Conservation (phyloP, 306 rosid species). For the Senna tora region DNA sequence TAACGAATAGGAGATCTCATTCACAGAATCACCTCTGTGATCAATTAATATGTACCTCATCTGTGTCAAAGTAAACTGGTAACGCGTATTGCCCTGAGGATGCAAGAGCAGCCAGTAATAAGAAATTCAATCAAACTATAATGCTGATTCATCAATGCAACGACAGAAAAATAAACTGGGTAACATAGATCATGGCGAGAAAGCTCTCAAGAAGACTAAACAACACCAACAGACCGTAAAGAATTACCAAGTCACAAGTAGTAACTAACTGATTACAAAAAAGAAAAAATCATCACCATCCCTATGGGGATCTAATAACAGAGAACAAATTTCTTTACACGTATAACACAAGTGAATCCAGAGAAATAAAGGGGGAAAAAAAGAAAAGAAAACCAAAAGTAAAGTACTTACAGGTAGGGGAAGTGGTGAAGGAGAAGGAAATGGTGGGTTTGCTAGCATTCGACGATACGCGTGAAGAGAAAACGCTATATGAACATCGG, state of each 20-base stretch:
- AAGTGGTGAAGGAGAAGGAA: constrained; percentile 23
- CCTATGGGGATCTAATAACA: constrained; percentile 30
- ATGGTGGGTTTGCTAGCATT: constrained; percentile 36
- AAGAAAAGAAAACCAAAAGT: not conserved
- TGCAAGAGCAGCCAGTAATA: constrained; percentile 21
- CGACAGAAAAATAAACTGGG: constrained; percentile 31
- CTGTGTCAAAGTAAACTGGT: constrained; percentile 28
- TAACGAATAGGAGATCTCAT: constrained; percentile 19
- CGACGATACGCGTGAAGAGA: constrained; percentile 9
- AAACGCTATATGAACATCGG: constrained; percentile 29
- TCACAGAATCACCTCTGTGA: constrained; percentile 42
- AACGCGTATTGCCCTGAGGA: constrained; percentile 39
- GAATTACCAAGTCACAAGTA: constrained; percentile 22
- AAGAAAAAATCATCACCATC: not conserved
- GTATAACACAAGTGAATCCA: constrained; percentile 28
- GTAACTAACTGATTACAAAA: constrained; percentile 8
- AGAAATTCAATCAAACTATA: constrained; percentile 32
- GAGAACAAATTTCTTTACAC: constrained; percentile 25
- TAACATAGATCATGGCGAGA: constrained; percentile 40
- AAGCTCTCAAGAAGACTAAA: not conserved
- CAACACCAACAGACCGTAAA: not conserved
- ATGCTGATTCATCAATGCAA: constrained; percentile 41
- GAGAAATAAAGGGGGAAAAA: constrained; percentile 22
- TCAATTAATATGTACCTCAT: constrained; percentile 30
- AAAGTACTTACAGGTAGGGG: constrained; percentile 39